Evolutionary conservation across 2,329 filamentous ascomycete species (phyloP), one percentile per base, ranked within the genome.

Genomic region (Epichloe gansuensis): DNA sequence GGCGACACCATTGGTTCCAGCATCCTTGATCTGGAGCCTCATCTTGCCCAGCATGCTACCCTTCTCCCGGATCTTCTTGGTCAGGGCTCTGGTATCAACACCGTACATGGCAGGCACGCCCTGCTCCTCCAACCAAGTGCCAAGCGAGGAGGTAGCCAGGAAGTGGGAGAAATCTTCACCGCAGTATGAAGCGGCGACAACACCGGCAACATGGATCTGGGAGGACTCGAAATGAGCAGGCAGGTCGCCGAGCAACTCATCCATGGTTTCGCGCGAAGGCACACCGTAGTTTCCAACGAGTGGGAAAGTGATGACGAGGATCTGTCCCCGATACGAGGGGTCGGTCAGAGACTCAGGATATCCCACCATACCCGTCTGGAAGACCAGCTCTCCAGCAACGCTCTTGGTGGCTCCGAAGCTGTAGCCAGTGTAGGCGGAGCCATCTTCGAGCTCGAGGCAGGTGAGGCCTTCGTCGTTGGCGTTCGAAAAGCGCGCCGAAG

Each of bases 341-440:
- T 93, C 88, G 56, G 88, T 91, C 62, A 93, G 78, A 47, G 86
- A 94, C 76, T 98, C 93, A 43, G 93, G 91, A 69, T 98, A 98
- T 65, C 93, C 93, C 62, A 97, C 93, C 91, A 97, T 95, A 71
- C 93, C 93, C 54, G 93, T 98, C 79, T 97, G 91, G 76, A 98
- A 98, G 72, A 98, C 93, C 68, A 98, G 78, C 77, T 98, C 93
- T 69, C 93, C 93, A 60, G 91, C 87, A 65, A 94, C 83, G 74
- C 88, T 95, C 80, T 91, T 95, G 65, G 88, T 79, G 58, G 91
- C 91, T 71, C 93, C 93, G 68, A 98, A 98, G 79, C 90, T 95
- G 76, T 88, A 90, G 62, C 93, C 93, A 68, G 94, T 88, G 77
- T 90, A 95, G 66, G 89, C 81, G 54, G 85, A 82, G 71, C 91